Evolutionary conservation across 768 basidiomycete genomes (phyloP).

Genomic region (Kwoniella sp.): DNA sequence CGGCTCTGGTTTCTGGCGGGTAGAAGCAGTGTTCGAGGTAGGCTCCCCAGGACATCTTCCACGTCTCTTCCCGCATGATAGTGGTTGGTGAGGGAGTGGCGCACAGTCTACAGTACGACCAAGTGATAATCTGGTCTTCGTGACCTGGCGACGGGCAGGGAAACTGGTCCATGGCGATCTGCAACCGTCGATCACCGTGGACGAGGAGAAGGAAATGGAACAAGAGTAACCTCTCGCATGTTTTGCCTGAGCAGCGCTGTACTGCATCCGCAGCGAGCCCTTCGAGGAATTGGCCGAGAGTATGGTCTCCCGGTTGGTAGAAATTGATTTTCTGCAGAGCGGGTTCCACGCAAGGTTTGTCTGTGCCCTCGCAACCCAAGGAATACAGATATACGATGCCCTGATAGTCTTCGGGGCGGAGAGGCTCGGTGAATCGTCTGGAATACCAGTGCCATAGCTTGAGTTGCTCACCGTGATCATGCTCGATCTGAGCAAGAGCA

Average conservation of each 20-base stretch:
- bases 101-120: slow-evolving; percentile 74
- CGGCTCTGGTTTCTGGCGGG: slow-evolving; percentile 77
- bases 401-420: slow-evolving; percentile 91
- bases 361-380: slow-evolving; percentile 77
- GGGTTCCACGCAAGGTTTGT: slow-evolving; percentile 68
- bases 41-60: slow-evolving; percentile 90
- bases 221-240: slow-evolving; percentile 76
- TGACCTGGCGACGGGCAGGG: slow-evolving; percentile 50
- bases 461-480: slow-evolving; percentile 81
- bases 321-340: slow-evolving; percentile 74
- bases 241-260: slow-evolving; percentile 79
- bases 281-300: slow-evolving; percentile 91
- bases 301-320: slow-evolving; percentile 89
- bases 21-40: slow-evolving; percentile 97
- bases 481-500: slow-evolving; percentile 68
- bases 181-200: slow-evolving; percentile 80
- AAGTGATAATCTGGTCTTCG: slow-evolving; percentile 78
- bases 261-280: slow-evolving; percentile 60
- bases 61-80: slow-evolving; percentile 89
- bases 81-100: slow-evolving; percentile 80
- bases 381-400: slow-evolving; percentile 78
- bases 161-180: slow-evolving; percentile 82
- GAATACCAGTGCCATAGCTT: slow-evolving; percentile 96
- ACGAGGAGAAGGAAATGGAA: slow-evolving; percentile 88
- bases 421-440: slow-evolving; percentile 79